Evolutionary conservation across 805 yeast genomes (phyloP), one percentile per base, ranked within the genome.

Genomic region (Saccharomycopsis selenospora): DNA sequence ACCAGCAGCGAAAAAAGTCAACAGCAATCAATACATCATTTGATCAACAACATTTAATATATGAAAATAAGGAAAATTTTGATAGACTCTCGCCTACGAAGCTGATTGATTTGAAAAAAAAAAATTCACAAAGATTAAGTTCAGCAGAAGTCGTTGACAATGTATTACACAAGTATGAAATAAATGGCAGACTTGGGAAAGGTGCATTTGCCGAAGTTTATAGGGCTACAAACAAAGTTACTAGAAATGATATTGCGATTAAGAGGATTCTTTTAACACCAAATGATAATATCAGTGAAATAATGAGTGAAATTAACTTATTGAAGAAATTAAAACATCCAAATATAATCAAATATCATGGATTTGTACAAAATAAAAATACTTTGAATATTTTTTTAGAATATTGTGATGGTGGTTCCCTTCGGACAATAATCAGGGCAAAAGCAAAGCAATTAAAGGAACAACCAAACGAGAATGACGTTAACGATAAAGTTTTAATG

Each of bases 181-280:
- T 81, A 56, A 70, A 72, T 43, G 83, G 79, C 43, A 73, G 82
- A 30, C 70, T 93, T 2, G 99, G 98, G 2, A 77, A 77, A 51
- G 99, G 99, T 1, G 97, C 97, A 0, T 89, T 80, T 61, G 98
- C 97, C 1, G 76, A 77, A 36, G 97, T 91, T 3, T 89, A 82
- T 63, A 74, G 76, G 50, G 96, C 91, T 0, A 66, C 80, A 25
- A 85, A 88, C 57, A 65, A 73, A 51, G 69, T 68, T 47, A 84
- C 90, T 0, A 77, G 78, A 4, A 81, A 79, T 46, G 72, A 79
- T 2, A 85, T 86, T 3, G 96, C 96, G 1, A 77, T 89, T 22
- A 88, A 88, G 61, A 90, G 84, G 61, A 79, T 88, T 26, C 66
- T 38, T 18, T 30, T 47, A 11, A 50, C 40, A 14, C 28, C 46